Conservation (phyloP, 2,329 filamentous ascomycete genomes). For the Alternaria angustiovoidea region DNA sequence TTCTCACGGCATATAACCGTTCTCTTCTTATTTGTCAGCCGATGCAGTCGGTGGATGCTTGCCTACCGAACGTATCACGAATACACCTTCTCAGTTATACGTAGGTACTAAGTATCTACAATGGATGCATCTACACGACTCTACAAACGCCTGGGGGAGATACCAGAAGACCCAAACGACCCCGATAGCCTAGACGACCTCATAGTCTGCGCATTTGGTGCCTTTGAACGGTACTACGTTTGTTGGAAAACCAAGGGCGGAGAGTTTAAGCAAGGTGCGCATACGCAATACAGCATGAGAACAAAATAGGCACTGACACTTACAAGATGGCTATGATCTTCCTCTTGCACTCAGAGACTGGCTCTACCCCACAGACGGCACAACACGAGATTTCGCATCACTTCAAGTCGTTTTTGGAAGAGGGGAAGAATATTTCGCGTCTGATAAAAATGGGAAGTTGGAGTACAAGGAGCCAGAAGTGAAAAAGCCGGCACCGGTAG, state of each 20-base stretch:
- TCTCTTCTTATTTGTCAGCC: background rate
- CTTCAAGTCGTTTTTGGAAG: slow-evolving; percentile 52
- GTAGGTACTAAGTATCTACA: background rate
- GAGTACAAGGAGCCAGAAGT: slow-evolving; percentile 46
- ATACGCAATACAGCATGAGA: background rate
- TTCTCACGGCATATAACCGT: background rate
- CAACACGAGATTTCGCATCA: slow-evolving; percentile 43
- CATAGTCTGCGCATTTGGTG: slow-evolving; percentile 51
- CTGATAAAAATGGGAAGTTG: slow-evolving; percentile 49
- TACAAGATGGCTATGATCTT: slow-evolving; percentile 47
- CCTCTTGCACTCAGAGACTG: slow-evolving; percentile 44
- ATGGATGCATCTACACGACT: slow-evolving; percentile 45
- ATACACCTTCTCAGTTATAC: background rate
- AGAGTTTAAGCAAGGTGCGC: slow-evolving; percentile 47
- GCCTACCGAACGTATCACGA: background rate
- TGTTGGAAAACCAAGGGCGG: slow-evolving; percentile 51
- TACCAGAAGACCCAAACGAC: slow-evolving; percentile 40
- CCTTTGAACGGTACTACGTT: slow-evolving; percentile 52
- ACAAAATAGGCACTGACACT: background rate
- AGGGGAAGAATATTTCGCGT: slow-evolving; percentile 52
- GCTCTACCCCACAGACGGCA: slow-evolving; percentile 44
- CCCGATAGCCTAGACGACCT: slow-evolving; percentile 50
- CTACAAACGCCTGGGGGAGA: slow-evolving; percentile 43
- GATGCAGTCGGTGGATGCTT: background rate
- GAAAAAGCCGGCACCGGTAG: slow-evolving; percentile 19